These are phyloP conservation scores for Erigeron philadelphicus DNA, from an alignment of 140 eudicot genomes.

Conservation along the genomic window DNA sequence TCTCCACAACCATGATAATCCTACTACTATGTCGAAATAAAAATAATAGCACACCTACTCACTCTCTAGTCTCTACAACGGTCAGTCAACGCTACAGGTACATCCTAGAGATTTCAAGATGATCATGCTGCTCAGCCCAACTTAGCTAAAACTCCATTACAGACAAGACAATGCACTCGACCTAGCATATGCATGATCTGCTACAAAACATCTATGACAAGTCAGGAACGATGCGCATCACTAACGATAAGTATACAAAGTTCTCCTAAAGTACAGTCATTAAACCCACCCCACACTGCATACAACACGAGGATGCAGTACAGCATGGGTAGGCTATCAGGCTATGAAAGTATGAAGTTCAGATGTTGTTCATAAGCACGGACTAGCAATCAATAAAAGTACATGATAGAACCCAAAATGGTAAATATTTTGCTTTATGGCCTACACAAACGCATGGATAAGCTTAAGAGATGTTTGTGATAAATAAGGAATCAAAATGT, in stretches of 20 bases:
- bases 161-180: slow-evolving; percentile 4
- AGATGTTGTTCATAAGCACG: not conserved
- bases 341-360: too few species aligned
- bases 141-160: slow-evolving; percentile 5
- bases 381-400: slow-evolving; percentile 4
- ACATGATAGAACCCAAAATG: not conserved
- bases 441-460: not conserved
- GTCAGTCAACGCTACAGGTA: not conserved
- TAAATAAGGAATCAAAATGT: slow-evolving; percentile 8
- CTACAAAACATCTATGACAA: slow-evolving; percentile 1
- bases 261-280: not conserved
- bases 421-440: not conserved
- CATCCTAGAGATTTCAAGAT: slow-evolving; percentile 11
- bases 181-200: slow-evolving; percentile 18
- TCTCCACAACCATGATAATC: slow-evolving; percentile 1
- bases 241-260: not conserved
- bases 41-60: not conserved
- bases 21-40: slow-evolving; percentile 7
- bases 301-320: too few species aligned
- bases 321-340: too few species aligned
- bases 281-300: too few species aligned
- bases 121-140: slow-evolving; percentile 7
- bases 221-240: not conserved
- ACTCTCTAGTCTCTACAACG: not conserved
- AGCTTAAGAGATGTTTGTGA: not conserved